Percentiles rank a stretch among this genome's conserved stretches.
Evolutionary conservation across 306 rosid genomes (phyloP).

Genomic region (Senna tora): DNA sequence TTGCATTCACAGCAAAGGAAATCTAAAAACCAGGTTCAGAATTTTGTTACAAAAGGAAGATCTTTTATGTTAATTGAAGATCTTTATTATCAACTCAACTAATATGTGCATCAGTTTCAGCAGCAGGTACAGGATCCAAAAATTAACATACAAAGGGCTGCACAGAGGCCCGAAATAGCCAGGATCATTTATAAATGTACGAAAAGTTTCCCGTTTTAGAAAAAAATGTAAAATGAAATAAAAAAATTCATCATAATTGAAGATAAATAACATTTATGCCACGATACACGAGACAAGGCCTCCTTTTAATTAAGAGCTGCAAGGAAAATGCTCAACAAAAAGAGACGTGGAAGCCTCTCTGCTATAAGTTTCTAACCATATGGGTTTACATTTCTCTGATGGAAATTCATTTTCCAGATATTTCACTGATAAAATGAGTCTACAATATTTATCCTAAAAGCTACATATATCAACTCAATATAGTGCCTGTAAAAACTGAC

Average conservation of each 20-base stretch:
- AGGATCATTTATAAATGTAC: neutral
- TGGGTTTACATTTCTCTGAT: constrained; percentile 11
- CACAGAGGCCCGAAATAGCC: neutral
- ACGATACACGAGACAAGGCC: constrained; percentile 2
- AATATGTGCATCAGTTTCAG: neutral
- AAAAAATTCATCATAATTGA: constrained; percentile 9
- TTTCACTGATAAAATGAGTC: neutral
- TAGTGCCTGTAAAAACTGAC: constrained; percentile 1
- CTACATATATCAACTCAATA: constrained; percentile 27
- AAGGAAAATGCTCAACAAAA: constrained; percentile 27
- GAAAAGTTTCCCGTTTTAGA: neutral
- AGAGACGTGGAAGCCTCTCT: constrained; percentile 16
- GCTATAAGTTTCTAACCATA: constrained; percentile 24
- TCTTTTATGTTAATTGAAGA: neutral
- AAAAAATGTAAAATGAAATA: constrained; percentile 10
- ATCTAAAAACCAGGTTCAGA: neutral
- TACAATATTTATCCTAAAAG: constrained; percentile 18
- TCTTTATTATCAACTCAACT: neutral
- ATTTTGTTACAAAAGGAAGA: constrained; percentile 1
- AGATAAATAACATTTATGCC: constrained; percentile 10
- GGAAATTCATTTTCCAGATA: constrained; percentile 2
- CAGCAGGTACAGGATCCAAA: neutral
- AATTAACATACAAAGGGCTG: constrained; percentile 1
- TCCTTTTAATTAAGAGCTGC: neutral
- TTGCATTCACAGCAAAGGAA: neutral